Evolutionary conservation across 2,329 filamentous ascomycete genomes (phyloP).

Genomic region (Drechslerella dactyloides): DNA sequence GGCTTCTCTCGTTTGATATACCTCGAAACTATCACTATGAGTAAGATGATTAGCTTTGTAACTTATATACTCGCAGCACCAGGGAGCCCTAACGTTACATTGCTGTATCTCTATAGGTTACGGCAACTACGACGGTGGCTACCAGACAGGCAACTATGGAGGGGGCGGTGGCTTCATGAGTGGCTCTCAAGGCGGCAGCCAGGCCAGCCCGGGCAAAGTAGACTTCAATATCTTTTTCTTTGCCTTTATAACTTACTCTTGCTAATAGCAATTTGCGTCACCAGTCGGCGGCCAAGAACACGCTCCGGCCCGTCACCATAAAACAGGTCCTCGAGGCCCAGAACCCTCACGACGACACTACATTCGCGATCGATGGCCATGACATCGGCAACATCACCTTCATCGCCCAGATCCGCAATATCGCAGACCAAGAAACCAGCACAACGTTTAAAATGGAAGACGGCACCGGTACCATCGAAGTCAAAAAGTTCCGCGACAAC

Average conservation of each 20-base stretch:
- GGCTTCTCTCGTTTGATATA: no score
- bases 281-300: slow-evolving; percentile 61
- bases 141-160: slow-evolving; percentile 44
- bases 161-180: slow-evolving; percentile 52
- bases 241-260: not conserved
- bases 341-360: slow-evolving; percentile 74
- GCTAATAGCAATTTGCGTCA: not conserved
- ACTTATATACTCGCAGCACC: not conserved
- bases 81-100: not conserved
- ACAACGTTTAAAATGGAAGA: slow-evolving; percentile 93
- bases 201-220: slow-evolving; percentile 54
- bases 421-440: slow-evolving; percentile 86
- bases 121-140: slow-evolving; percentile 51
- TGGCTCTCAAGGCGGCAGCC: slow-evolving; percentile 53
- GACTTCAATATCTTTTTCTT: slow-evolving; percentile 8
- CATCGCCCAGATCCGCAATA: slow-evolving; percentile 86
- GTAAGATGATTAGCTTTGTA: slow-evolving; percentile 4
- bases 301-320: slow-evolving; percentile 89
- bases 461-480: slow-evolving; percentile 89
- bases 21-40: slow-evolving; percentile 12
- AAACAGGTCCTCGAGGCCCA: slow-evolving; percentile 89
- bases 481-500: slow-evolving; percentile 80
- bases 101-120: slow-evolving; percentile 48
- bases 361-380: slow-evolving; percentile 81
- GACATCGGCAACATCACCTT: slow-evolving; percentile 76